Conservation (phyloP, 2,329 filamentous ascomycete species). For the Neofusicoccum cordaticola region DNA sequence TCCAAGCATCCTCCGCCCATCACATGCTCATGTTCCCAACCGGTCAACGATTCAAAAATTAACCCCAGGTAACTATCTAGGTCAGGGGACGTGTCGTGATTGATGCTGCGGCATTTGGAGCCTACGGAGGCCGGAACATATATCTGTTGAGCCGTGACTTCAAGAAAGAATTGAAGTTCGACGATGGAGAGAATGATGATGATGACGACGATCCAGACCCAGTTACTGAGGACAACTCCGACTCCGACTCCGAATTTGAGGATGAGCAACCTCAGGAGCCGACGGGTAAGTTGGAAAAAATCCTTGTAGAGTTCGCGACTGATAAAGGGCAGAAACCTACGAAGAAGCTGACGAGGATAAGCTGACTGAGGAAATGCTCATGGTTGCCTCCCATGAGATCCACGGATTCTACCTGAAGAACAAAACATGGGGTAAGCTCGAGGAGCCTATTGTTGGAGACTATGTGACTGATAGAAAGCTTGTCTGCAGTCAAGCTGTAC, state of each 20-base stretch:
- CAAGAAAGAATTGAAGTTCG: not conserved
- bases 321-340: not conserved
- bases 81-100: constrained; percentile 52
- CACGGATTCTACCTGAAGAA: constrained; percentile 31
- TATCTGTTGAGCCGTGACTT: not conserved
- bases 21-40: too few species aligned
- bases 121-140: not conserved
- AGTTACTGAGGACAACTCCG: not conserved
- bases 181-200: not conserved
- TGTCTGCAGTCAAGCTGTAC: not conserved
- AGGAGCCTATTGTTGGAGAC: not conserved
- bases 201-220: not conserved
- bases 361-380: constrained; percentile 21
- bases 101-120: constrained; percentile 34
- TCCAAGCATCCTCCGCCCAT: too few species aligned
- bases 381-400: constrained; percentile 27
- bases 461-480: not conserved
- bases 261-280: not conserved
- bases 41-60: constrained; percentile 25
- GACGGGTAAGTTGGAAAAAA: not conserved
- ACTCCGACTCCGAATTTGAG: not conserved
- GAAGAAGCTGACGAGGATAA: not conserved
- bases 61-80: constrained; percentile 33
- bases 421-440: constrained; percentile 29
- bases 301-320: not conserved